Evolutionary conservation across 1,139 yeast genomes (phyloP).

Genomic region (Kazachstania sp.): DNA sequence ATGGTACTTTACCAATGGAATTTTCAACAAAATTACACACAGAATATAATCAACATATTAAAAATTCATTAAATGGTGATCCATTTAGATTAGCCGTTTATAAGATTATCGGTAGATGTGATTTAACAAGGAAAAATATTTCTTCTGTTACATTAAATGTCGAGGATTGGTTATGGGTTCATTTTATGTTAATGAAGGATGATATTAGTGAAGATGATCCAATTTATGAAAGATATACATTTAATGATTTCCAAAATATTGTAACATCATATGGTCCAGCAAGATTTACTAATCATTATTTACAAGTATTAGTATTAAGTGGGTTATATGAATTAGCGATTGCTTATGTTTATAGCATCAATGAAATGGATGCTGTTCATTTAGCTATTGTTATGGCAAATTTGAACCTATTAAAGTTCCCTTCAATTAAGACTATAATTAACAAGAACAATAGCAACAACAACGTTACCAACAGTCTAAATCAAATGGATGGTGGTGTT

Average conservation of each 20-base stretch:
- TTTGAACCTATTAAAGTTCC: constrained; percentile 59
- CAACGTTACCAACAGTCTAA: background rate
- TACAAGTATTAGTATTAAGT: constrained; percentile 62
- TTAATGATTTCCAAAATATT: constrained; percentile 65
- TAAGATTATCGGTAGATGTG: constrained; percentile 89
- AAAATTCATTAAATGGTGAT: constrained; percentile 64
- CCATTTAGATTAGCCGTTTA: constrained; percentile 87
- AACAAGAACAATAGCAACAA: background rate
- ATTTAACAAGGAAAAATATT: constrained; percentile 52
- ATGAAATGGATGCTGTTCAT: constrained; percentile 85
- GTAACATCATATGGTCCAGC: constrained; percentile 66
- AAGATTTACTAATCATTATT: constrained; percentile 64
- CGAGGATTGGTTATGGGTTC: constrained; percentile 98
- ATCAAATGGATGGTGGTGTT: constrained; percentile 8
- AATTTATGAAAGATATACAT: constrained; percentile 62
- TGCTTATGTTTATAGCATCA: constrained; percentile 54
- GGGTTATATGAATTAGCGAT: constrained; percentile 83
- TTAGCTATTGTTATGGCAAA: constrained; percentile 74
- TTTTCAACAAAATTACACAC: constrained; percentile 61
- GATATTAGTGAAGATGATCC: constrained; percentile 38
- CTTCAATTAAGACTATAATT: constrained; percentile 15
- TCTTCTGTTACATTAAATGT: constrained; percentile 72
- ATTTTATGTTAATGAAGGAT: constrained; percentile 66
- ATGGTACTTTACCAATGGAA: constrained; percentile 51
- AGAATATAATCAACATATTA: constrained; percentile 81